Evolutionary conservation across 2,329 filamentous ascomycete species (phyloP).

Genomic region (Colletotrichum eremochloae): DNA sequence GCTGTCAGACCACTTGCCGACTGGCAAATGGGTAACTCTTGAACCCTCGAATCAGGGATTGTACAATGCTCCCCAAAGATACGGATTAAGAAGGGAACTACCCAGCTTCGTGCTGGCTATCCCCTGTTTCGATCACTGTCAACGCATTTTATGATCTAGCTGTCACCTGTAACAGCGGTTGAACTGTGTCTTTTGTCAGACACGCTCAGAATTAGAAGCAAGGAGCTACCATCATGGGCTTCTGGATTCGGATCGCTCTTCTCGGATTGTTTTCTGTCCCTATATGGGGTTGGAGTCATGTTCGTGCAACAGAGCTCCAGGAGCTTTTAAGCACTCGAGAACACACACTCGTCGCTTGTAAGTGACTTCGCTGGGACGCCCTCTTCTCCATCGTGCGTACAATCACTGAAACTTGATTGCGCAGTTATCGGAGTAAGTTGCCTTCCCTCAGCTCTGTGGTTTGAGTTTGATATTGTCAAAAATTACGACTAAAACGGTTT

Average conservation of each 20-base stretch:
- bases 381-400: no score
- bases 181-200: neutral
- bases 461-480: neutral
- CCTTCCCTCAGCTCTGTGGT: neutral
- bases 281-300: constrained; percentile 15
- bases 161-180: neutral
- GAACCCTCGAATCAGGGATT: no score
- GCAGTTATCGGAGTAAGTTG: constrained; percentile 15
- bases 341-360: constrained; percentile 51
- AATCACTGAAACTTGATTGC: neutral
- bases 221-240: neutral
- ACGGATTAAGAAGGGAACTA: neutral
- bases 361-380: constrained; percentile 32
- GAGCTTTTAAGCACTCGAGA: constrained; percentile 41
- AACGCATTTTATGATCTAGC: neutral
- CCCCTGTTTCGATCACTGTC: neutral
- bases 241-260: neutral
- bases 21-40: neutral
- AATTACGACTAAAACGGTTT: neutral
- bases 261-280: neutral
- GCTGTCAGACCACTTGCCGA: neutral
- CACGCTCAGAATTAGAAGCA: neutral
- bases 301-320: constrained; percentile 22
- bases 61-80: neutral
- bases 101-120: neutral